Percentiles rank a stretch among this genome's conserved stretches.
Conservation (phyloP, 352 stramenopile species). For the Elongisporangium undulatum region DNA sequence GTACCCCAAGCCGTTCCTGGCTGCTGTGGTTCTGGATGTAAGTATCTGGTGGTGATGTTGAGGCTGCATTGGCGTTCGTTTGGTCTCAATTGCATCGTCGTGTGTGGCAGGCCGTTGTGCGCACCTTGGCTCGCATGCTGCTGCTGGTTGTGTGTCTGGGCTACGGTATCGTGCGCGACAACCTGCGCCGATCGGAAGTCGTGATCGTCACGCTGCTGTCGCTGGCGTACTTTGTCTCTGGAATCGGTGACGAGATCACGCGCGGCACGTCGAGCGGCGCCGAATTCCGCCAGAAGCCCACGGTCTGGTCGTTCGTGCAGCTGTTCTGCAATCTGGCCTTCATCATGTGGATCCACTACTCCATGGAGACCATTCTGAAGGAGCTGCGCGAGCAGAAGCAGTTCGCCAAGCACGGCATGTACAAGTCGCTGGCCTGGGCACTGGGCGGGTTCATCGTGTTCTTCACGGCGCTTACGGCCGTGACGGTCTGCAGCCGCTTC, state of each 20-base stretch:
- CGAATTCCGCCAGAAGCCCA: slow-evolving; percentile 74
- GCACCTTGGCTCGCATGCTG: slow-evolving; percentile 81
- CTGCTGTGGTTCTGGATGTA: slow-evolving; percentile 81
- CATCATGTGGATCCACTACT: slow-evolving; percentile 90
- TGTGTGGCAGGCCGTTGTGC: slow-evolving; percentile 53
- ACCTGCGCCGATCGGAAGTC: slow-evolving; percentile 47
- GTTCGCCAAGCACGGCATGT: slow-evolving; percentile 89
- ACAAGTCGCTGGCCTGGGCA: slow-evolving; percentile 75
- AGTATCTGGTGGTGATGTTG: slow-evolving; percentile 14
- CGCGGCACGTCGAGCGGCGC: slow-evolving; percentile 73
- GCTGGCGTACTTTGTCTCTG: slow-evolving; percentile 70
- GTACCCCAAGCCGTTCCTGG: slow-evolving; percentile 81
- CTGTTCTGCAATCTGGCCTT: slow-evolving; percentile 86
- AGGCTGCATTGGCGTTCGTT: neutral
- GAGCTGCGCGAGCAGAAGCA: slow-evolving; percentile 83
- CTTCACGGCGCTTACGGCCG: slow-evolving; percentile 82
- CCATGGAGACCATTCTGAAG: slow-evolving; percentile 81
- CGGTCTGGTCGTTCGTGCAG: slow-evolving; percentile 83
- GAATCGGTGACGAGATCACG: slow-evolving; percentile 71
- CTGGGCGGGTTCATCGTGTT: slow-evolving; percentile 85
- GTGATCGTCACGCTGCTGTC: slow-evolving; percentile 58
- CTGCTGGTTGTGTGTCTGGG: slow-evolving; percentile 88
- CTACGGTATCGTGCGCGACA: slow-evolving; percentile 83
- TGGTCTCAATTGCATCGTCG: neutral
- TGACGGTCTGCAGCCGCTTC: slow-evolving; percentile 75